Conservation (phyloP, 768 basidiomycete genomes). For the Leccinellum rugosiceps region DNA sequence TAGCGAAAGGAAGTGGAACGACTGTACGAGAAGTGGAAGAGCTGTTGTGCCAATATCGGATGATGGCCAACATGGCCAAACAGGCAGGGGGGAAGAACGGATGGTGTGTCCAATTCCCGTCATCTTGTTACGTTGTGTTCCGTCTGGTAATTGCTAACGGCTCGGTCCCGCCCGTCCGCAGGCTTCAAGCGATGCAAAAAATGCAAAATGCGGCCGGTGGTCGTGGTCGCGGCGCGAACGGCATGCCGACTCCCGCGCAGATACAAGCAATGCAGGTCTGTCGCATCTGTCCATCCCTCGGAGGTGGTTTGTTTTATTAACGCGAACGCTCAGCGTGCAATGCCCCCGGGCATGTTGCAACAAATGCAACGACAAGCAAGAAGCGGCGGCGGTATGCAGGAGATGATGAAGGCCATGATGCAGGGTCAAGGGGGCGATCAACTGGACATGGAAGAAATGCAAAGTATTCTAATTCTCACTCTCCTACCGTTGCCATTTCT, state of each 20-base stretch:
- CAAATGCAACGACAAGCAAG: constrained; percentile 85
- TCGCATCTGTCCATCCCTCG: constrained; percentile 1
- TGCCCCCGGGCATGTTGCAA: constrained; percentile 94
- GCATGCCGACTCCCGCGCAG: constrained; percentile 90
- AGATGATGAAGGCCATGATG: constrained; percentile 99
- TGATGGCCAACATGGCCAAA: constrained; percentile 99
- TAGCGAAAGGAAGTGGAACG: constrained; percentile 92
- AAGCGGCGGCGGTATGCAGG: constrained; percentile 86
- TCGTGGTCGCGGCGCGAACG: constrained; percentile 80
- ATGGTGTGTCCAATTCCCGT: constrained; percentile 48
- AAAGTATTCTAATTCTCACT: constrained; percentile 49
- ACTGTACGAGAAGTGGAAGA: constrained; percentile 98
- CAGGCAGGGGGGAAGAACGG: constrained; percentile 97
- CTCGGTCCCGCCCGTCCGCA: constrained; percentile 22
- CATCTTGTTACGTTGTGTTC: not conserved
- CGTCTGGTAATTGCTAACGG: constrained; percentile 5
- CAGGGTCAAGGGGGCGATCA: constrained; percentile 89
- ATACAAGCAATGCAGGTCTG: constrained; percentile 91
- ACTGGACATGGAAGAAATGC: constrained; percentile 93
- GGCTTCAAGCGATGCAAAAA: constrained; percentile 88
- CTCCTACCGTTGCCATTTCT: constrained; percentile 6
- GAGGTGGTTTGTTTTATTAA: constrained; percentile 2
- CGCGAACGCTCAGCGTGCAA: constrained; percentile 57
- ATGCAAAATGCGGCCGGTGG: constrained; percentile 87
- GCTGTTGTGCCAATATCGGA: constrained; percentile 90